Conservation (phyloP, 2,329 filamentous ascomycete genomes). For the Epichloe coenophiala region DNA sequence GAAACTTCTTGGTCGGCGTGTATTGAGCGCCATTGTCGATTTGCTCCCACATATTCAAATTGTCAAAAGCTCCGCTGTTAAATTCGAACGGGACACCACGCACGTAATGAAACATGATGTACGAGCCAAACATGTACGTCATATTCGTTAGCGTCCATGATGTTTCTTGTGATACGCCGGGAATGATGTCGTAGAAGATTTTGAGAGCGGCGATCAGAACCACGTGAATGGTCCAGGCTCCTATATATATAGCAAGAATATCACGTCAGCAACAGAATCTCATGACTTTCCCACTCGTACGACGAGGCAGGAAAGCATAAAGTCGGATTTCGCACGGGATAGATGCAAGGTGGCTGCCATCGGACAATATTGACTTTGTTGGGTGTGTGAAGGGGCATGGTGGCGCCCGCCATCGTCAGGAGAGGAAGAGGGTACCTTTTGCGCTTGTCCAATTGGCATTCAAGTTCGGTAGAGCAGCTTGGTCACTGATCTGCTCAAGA, state of each 20-base stretch:
- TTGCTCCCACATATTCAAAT: constrained; percentile 99
- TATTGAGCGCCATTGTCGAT: constrained; percentile 99
- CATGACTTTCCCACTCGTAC: neutral
- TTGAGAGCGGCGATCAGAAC: constrained; percentile 85
- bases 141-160: constrained; percentile 99
- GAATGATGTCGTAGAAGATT: constrained; percentile 93
- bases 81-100: constrained; percentile 97
- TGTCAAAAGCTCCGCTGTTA: constrained; percentile 96
- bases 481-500: constrained; percentile 93
- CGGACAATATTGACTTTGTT: neutral
- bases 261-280: neutral
- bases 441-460: constrained; percentile 99
- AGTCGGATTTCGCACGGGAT: neutral
- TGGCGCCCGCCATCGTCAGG: neutral
- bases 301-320: neutral
- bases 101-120: constrained; percentile 99
- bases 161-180: constrained; percentile 90
- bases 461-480: constrained; percentile 84
- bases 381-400: neutral
- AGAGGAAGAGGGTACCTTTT: constrained; percentile 57
- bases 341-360: neutral
- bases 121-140: constrained; percentile 96
- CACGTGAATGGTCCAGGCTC: constrained; percentile 95
- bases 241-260: constrained; percentile 34
- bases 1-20: constrained; percentile 96